Base-by-base conservation (phyloP, 2,329 filamentous ascomycete genomes). In the Huntiella decipiens region DNA sequence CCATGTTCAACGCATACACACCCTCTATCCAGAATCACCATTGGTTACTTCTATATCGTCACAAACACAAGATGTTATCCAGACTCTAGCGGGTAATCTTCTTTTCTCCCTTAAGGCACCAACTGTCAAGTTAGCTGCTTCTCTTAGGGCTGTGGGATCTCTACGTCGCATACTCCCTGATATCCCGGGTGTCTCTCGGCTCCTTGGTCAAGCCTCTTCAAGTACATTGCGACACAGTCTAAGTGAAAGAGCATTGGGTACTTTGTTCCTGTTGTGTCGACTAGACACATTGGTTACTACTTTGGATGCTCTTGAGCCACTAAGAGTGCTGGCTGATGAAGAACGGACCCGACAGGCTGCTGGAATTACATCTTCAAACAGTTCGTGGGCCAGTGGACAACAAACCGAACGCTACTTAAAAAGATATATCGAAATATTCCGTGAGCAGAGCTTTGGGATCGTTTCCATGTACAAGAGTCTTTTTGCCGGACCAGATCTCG, bases 361-460 rank as follows among this genome's bases (percentile, higher is more conserved):
- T 32, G 22, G 22, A 28, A 28, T 7, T 28, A 10, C 22, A 28
- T 28, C 22, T 10, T 28, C 22, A 28, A 57, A 61, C 11, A 16
- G 13, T 5, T 32, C 35, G 6, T 81, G 71, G 73, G 74, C 71
- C 2, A 75, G 75, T 1, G 88, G 88, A 0, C 86, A 93, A 56
- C 91, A 96, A 59, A 95, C 87, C 1, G 91, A 96, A 60, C 74
- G 86, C 44, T 98, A 86, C 56, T 65, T 98, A 38, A 98, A 96
- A 61, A 74, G 87, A 41, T 98, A 93, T 61, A 83, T 98, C 55
- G 91, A 98, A 58, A 86, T 98, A 22, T 96, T 96, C 59, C 81
- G 91, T 44, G 91, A 98, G 61, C 91, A 98, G 61, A 94, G 84
- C 58, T 98, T 98, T 60, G 82, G 80, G 38, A 93, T 96, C 50